Conservation (phyloP, 495 filamentous ascomycete species). For the Aspergillus heteromorphus region DNA sequence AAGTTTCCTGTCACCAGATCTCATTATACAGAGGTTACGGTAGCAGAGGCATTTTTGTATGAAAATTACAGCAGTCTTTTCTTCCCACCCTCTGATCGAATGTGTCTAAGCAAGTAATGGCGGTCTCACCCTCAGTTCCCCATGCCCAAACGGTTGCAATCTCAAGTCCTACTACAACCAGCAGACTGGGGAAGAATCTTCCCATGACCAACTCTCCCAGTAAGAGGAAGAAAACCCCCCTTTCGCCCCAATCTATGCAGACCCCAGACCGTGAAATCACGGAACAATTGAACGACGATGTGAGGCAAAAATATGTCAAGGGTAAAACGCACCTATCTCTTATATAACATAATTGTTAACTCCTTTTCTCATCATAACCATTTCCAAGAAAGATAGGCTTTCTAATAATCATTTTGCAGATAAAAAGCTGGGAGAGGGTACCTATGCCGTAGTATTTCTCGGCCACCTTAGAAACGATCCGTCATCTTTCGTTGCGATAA, state of each 20-base stretch:
- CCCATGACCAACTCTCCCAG: conserved; percentile 26
- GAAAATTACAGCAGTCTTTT: background rate
- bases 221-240: conserved; percentile 6
- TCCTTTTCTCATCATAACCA: background rate
- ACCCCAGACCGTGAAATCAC: conserved; percentile 54
- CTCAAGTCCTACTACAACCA: conserved; percentile 28
- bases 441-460: conserved; percentile 91
- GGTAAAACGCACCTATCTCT: conserved; percentile 39
- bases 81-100: background rate
- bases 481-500: conserved; percentile 76
- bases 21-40: background rate
- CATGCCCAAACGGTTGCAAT: conserved; percentile 26
- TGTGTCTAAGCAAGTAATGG: conserved; percentile 25
- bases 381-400: background rate
- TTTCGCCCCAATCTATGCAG: conserved; percentile 10
- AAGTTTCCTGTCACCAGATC: background rate
- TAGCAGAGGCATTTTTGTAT: no score
- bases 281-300: conserved; percentile 84
- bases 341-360: background rate
- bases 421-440: conserved; percentile 90
- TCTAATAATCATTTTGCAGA: conserved; percentile 38
- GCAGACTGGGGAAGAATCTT: conserved; percentile 34
- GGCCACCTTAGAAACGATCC: conserved; percentile 70
- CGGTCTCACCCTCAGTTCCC: conserved; percentile 39
- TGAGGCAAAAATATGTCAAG: conserved; percentile 84